phyloP scores from a whole-genome alignment of 2,329 filamentous ascomycete genomes.

The Pseudocercospora vitis region DNA sequence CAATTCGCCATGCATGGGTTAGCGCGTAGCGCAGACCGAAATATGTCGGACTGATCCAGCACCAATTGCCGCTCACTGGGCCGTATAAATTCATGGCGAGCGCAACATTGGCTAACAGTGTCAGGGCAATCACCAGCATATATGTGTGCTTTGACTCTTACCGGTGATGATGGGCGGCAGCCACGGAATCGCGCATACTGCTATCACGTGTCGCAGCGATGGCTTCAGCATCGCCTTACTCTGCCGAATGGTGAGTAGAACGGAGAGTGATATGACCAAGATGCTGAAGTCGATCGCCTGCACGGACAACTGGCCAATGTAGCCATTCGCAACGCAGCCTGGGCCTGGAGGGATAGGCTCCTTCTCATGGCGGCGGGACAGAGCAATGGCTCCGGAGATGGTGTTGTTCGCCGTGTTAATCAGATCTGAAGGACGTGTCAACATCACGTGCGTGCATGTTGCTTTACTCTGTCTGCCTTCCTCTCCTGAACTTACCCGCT shows the following conservation, averaged over 20 bases:
- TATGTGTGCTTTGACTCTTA: slow-evolving; percentile 11
- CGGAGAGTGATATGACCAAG: slow-evolving; percentile 48
- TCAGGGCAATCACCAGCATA: background rate
- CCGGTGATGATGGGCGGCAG: slow-evolving; percentile 44
- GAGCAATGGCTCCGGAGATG: slow-evolving; percentile 43
- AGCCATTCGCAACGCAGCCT: slow-evolving; percentile 47
- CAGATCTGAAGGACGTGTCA: slow-evolving; percentile 40
- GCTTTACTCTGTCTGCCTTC: background rate
- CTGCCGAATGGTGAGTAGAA: slow-evolving; percentile 44
- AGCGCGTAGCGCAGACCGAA: slow-evolving; percentile 47
- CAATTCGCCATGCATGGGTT: slow-evolving; percentile 50
- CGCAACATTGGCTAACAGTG: slow-evolving; percentile 27
- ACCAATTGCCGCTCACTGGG: slow-evolving; percentile 51
- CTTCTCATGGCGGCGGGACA: slow-evolving; percentile 29
- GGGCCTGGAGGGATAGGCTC: slow-evolving; percentile 31
- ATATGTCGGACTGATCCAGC: slow-evolving; percentile 47
- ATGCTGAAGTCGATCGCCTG: slow-evolving; percentile 46
- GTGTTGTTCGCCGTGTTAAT: slow-evolving; percentile 48
- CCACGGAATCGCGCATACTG: slow-evolving; percentile 45
- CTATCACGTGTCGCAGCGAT: slow-evolving; percentile 30
- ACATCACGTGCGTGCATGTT: background rate
- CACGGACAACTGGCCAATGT: slow-evolving; percentile 49
- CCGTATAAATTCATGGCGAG: slow-evolving; percentile 37
- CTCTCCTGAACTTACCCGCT: slow-evolving; percentile 16
- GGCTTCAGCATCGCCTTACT: slow-evolving; percentile 38